phyloP scores from a whole-genome alignment of 2,329 filamentous ascomycete genomes.

The Cladophialophora yegresii region DNA sequence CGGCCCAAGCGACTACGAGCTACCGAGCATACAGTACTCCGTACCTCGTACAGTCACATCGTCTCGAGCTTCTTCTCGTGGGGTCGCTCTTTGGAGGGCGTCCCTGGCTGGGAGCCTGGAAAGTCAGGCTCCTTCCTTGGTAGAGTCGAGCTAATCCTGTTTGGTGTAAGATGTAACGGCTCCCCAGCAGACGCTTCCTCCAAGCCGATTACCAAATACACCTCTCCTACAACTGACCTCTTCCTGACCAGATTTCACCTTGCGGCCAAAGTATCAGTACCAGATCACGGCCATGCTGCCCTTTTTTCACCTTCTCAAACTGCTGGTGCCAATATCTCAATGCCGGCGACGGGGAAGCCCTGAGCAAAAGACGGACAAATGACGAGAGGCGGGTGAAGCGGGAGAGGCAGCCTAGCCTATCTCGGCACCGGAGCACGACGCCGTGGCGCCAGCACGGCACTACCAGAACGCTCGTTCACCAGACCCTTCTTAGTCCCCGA shows the following conservation, averaged over 20 bases:
- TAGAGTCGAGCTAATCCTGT: not conserved
- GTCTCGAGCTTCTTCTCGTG: not conserved
- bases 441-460: conserved; percentile 16
- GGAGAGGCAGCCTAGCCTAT: conserved; percentile 16
- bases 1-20: not conserved
- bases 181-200: not conserved
- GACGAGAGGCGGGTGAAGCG: not conserved
- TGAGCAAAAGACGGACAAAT: conserved; percentile 1
- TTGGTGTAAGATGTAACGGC: not conserved
- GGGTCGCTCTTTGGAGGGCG: not conserved
- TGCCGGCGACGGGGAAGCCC: not conserved
- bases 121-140: not conserved
- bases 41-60: not conserved
- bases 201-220: not conserved
- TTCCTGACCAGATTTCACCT: not conserved
- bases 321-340: not conserved
- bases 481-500: conserved; percentile 29
- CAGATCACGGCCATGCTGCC: not conserved
- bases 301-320: not conserved
- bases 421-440: conserved; percentile 24
- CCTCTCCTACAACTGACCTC: not conserved
- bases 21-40: not conserved
- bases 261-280: not conserved
- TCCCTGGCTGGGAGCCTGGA: not conserved
- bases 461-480: conserved; percentile 19